Base-by-base conservation (phyloP, 148 eudicot genomes). In the Linanthus parryae region DNA sequence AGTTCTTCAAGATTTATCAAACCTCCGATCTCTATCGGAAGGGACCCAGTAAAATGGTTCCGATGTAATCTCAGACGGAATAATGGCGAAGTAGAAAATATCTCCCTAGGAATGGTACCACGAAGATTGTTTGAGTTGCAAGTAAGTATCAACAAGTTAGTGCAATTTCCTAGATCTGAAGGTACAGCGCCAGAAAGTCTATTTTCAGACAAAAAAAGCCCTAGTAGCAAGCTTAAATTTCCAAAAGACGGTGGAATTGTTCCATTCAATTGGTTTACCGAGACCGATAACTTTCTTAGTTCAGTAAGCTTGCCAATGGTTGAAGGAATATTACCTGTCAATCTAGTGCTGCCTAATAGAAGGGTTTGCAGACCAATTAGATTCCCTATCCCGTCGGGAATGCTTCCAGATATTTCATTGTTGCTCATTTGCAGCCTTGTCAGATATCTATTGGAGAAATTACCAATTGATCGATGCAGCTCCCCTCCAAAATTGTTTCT, bases 161-260 rank as follows among this genome's bases (percentile, higher is more conserved):
- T 24, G 29, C 56, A 64, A 21, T 64, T 64, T 6, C 68, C 56
- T n/a, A 64, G 24, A 3, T 34, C 34, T 18, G 30, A 6, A 7
- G 56, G 68, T 2, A 56, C 31, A 15, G 2, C 56, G 2, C 62
- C 62, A 8, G 6, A 8, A 0, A 64, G 19, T 2, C 25, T 29
- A 26, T 64, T 64, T 2, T 13, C 18, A 9, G 7, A 14, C 19
- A 64, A 22, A 8, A 0, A 24, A 9, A 64, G 14, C 1, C 2
- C 2, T 1, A 7, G 27, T 17, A 64, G 40, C 29, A 11, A 21
- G 11, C 41, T 56, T 11, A 64, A 36, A 33, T 56, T 64, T 10
- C 56, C 62, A 8, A 64, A 4, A 2, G 68, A 56, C 18, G 18
- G 11, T 12, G 68, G 68, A 3, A 64, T 41, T 5, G 7, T 12